phyloP scores from a whole-genome alignment of 2,329 filamentous ascomycete species.

The Onygenales sp. region DNA sequence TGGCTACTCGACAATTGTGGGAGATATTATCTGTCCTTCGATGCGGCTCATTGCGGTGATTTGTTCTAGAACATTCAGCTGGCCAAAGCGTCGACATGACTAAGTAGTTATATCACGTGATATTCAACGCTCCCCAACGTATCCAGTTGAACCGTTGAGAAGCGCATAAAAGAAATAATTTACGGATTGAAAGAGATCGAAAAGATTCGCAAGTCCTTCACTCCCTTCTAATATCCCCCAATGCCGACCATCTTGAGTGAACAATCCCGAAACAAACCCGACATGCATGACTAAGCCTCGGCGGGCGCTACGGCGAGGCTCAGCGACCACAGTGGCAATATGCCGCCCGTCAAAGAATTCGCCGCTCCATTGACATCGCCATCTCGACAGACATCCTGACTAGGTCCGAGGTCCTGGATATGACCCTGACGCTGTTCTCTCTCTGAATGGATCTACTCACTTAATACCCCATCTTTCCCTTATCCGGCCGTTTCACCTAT shows the following conservation, averaged over 20 bases:
- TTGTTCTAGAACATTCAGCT: not conserved
- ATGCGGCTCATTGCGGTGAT: not conserved
- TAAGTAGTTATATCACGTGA: not conserved
- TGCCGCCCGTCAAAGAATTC: not conserved
- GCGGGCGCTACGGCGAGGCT: not conserved
- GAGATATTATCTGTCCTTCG: no score
- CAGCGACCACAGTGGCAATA: conserved; percentile 1
- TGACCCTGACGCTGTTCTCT: not conserved
- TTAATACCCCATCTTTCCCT: not conserved
- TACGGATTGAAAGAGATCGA: no score
- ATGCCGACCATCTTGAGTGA: no score
- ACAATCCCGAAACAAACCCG: no score
- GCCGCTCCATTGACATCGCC: conserved; percentile 1
- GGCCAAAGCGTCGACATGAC: not conserved
- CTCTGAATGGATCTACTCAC: not conserved
- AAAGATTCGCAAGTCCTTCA: not conserved
- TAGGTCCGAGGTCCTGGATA: not conserved
- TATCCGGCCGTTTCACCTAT: not conserved
- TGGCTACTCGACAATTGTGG: no score
- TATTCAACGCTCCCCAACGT: not conserved
- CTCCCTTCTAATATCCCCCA: not conserved
- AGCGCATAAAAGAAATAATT: no score
- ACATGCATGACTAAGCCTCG: not conserved
- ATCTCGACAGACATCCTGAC: conserved; percentile 1
- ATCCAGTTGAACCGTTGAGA: not conserved